phyloP scores from a whole-genome alignment of 108 stramenopile genomes.

The Cyclostephanos tholiformis region DNA sequence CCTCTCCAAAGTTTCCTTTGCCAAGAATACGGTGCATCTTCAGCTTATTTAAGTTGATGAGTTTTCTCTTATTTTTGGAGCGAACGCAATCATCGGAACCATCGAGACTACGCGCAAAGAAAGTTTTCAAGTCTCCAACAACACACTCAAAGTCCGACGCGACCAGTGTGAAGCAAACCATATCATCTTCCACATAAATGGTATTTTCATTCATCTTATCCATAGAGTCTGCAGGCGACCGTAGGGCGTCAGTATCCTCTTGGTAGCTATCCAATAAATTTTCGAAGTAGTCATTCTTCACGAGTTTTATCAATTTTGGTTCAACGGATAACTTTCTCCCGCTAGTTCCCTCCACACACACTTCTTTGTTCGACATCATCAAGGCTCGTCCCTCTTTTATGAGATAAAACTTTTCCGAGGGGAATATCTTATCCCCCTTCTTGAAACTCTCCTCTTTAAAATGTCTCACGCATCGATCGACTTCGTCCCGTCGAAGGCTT shows the following conservation, averaged over 20 bases:
- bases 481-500: neutral
- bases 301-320: conserved; percentile 16
- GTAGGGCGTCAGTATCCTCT: conserved; percentile 49
- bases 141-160: conserved; percentile 44
- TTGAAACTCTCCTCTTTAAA: conserved; percentile 10
- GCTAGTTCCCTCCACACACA: neutral
- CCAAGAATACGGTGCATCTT: conserved; percentile 73
- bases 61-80: conserved; percentile 5
- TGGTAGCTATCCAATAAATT: conserved; percentile 45
- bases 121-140: neutral
- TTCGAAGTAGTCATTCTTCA: conserved; percentile 69
- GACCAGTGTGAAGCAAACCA: conserved; percentile 49
- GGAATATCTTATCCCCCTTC: neutral
- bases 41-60: conserved; percentile 51
- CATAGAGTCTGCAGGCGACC: neutral
- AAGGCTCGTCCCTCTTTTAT: conserved; percentile 2
- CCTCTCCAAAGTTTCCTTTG: conserved; percentile 38
- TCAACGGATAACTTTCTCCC: neutral
- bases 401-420: conserved; percentile 1
- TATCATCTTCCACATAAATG: conserved; percentile 58
- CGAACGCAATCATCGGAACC: neutral
- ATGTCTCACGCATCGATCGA: neutral
- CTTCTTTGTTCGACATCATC: neutral
- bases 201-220: conserved; percentile 50
- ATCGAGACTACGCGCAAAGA: neutral